Evolutionary conservation across 331 rosid genomes (phyloP), one percentile per base, ranked within the genome.

Genomic region (Spiraea crenata): DNA sequence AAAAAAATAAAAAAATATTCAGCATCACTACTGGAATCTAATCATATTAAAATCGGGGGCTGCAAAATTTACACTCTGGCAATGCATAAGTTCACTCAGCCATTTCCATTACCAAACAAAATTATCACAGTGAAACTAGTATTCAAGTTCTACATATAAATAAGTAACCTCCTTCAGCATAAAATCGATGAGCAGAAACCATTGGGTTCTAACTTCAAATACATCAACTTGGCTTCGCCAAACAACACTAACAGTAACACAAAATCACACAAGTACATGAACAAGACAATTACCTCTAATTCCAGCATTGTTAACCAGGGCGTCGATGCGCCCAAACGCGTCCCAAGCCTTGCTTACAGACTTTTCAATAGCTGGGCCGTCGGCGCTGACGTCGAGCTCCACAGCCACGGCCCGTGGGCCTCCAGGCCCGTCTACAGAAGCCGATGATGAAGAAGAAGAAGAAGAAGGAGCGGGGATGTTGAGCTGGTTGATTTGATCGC

Each of bases 341-440:
- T 84, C 82, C 97, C 96, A 92, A 2, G 98, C 98, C 69, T 80
- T 84, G 71, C 59, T 72, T n/a, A 90, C 85, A 46, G 79, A 79
- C 20, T 65, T 63, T 34, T 88, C 81, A 3, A 92, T 74, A 46
- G 71, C 69, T 5, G 77, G 2, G 13, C 85, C 96, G 19, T 84
- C 89, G 5, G 91, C 83, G 11, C 74, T 14, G 17, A 90, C 83
- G 55, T 90, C 93, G 5, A 92, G 92, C 74, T 88, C 93, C 71
- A 90, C 84, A 0, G 90, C 92, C 40, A 81, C 82, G 0, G 92
- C 92, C 0, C 84, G 74, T 58, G 17, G 72, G 63, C 20, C 9
- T 48, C 70, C 67, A 39, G 25, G 5, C 5, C 55, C 61, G 6
- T 13, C 72, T 0, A 11, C 50, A 5, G 71, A 39, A n/a, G 69